phyloP scores from a whole-genome alignment of 1,284 basidiomycete species.

The Boletus sp. region DNA sequence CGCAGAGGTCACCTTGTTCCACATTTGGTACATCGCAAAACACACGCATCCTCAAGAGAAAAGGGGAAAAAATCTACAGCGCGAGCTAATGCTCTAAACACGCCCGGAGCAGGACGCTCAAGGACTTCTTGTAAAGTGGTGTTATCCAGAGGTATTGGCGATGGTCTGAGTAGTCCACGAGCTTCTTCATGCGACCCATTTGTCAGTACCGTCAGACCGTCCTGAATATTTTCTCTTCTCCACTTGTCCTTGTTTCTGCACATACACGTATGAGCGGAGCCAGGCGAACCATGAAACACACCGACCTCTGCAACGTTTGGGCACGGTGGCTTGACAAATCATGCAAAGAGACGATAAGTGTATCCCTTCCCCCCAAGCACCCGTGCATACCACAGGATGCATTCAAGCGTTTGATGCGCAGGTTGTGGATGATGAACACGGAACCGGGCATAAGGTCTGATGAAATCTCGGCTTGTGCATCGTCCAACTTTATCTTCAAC shows the following conservation, averaged over 20 bases:
- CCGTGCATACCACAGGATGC: conserved; percentile 37
- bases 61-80: conserved; percentile 55
- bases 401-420: conserved; percentile 40
- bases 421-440: conserved; percentile 47
- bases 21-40: conserved; percentile 51
- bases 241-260: conserved; percentile 32
- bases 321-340: conserved; percentile 34
- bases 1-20: conserved; percentile 39
- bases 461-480: conserved; percentile 44
- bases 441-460: conserved; percentile 40
- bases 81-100: conserved; percentile 47
- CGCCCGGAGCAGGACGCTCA: conserved; percentile 32
- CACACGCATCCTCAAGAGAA: conserved; percentile 43
- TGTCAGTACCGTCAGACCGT: background rate
- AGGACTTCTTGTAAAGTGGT: conserved; percentile 41
- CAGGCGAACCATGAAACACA: background rate
- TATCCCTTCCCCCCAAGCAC: conserved; percentile 53
- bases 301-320: conserved; percentile 27
- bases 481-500: conserved; percentile 49
- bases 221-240: conserved; percentile 23
- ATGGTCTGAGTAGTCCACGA: background rate
- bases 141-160: background rate
- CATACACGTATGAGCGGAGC: conserved; percentile 3
- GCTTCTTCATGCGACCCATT: conserved; percentile 1
- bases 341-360: conserved; percentile 46